Percentiles rank a stretch among this genome's conserved stretches.
Evolutionary conservation across 495 filamentous ascomycete species (phyloP).

Genomic region (Penicillium longicatenatum): DNA sequence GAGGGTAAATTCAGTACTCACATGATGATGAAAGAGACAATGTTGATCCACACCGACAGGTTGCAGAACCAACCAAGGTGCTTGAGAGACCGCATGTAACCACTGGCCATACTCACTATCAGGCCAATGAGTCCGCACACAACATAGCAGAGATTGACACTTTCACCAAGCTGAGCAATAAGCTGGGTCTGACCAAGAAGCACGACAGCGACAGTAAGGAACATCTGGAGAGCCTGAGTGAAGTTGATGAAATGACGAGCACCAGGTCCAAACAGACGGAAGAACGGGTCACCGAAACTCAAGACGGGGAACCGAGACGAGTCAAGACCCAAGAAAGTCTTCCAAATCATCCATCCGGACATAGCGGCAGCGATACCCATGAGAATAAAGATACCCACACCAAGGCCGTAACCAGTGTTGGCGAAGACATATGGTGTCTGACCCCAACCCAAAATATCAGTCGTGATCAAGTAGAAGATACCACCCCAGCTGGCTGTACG

Average conservation of each 20-base stretch:
- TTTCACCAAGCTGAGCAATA: conserved; percentile 24
- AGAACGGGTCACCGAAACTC: conserved; percentile 59
- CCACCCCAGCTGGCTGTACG: conserved; percentile 52
- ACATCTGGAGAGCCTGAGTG: conserved; percentile 50
- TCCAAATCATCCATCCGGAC: conserved; percentile 55
- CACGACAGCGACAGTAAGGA: conserved; percentile 56
- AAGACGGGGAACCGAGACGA: conserved; percentile 53
- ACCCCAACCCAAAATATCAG: conserved; percentile 61
- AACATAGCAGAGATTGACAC: conserved; percentile 50
- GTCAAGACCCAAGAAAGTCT: conserved; percentile 56
- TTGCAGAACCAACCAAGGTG: conserved; percentile 31
- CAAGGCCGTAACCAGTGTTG: conserved; percentile 31
- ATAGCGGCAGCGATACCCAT: conserved; percentile 32
- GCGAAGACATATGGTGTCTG: conserved; percentile 30
- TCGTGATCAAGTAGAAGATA: conserved; percentile 64
- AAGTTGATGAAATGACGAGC: conserved; percentile 58
- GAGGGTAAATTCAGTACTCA: conserved; percentile 6
- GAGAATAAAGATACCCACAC: conserved; percentile 19
- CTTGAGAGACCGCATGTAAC: conserved; percentile 40
- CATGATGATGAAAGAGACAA: conserved; percentile 27
- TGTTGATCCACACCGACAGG: conserved; percentile 29
- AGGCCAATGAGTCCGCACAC: conserved; percentile 51
- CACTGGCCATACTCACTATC: conserved; percentile 46
- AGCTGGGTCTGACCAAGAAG: conserved; percentile 54
- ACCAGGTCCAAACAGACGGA: conserved; percentile 52